Percentiles rank a stretch among this genome's conserved stretches.
These are phyloP conservation scores for Fusarium burgessii DNA, from an alignment of 2,329 filamentous ascomycete genomes.

Conservation along the genomic window DNA sequence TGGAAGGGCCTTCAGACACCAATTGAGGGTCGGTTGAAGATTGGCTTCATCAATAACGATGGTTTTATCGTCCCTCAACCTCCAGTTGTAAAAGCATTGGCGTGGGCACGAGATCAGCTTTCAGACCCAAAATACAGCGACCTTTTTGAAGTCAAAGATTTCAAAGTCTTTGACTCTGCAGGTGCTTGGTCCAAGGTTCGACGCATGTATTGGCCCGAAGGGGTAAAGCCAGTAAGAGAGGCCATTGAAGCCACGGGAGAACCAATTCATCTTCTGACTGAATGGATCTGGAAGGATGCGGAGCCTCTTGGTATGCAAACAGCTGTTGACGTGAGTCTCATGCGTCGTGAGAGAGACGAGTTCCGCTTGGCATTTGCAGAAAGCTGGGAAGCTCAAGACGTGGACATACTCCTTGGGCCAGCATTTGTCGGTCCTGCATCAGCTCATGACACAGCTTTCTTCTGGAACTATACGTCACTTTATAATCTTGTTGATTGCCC, in stretches of 20 bases:
- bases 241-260: neutral
- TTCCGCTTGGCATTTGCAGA: neutral
- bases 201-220: neutral
- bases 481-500: slow-evolving; percentile 77
- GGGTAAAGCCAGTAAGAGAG: neutral
- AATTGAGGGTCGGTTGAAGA: slow-evolving; percentile 67
- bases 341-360: slow-evolving; percentile 1
- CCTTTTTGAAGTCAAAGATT: neutral
- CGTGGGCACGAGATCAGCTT: neutral
- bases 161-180: neutral
- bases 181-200: neutral
- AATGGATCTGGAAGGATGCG: slow-evolving; percentile 4
- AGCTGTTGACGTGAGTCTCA: neutral
- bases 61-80: slow-evolving; percentile 67
- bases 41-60: slow-evolving; percentile 50
- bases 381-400: slow-evolving; percentile 1
- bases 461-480: slow-evolving; percentile 71
- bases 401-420: slow-evolving; percentile 15
- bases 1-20: slow-evolving; percentile 27
- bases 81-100: slow-evolving; percentile 68
- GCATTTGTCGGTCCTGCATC: slow-evolving; percentile 8
- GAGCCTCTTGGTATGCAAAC: neutral
- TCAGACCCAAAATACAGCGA: neutral
- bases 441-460: slow-evolving; percentile 51
- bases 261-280: neutral